Evolutionary conservation across 2,329 filamentous ascomycete species (phyloP).

Genomic region (Aspergillus uvarum): DNA sequence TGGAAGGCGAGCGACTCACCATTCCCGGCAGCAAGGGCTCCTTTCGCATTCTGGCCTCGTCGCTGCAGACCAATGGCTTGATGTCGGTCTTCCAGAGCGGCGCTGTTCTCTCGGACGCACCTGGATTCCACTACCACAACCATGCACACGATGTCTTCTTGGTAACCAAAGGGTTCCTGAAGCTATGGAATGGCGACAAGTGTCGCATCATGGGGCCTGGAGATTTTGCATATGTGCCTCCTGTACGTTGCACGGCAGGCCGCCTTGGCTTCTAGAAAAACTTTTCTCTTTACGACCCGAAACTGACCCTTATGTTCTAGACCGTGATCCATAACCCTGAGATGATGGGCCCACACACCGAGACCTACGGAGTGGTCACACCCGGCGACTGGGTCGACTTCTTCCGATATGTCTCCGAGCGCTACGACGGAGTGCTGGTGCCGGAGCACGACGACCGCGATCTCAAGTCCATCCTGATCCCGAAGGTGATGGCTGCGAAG

Average conservation of each 20-base stretch:
- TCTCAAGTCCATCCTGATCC: constrained; percentile 51
- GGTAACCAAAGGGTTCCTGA: constrained; percentile 55
- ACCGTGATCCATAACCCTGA: constrained; percentile 57
- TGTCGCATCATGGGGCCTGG: constrained; percentile 55
- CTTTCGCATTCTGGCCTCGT: constrained; percentile 53
- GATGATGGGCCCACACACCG: constrained; percentile 55
- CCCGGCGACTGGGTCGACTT: constrained; percentile 63
- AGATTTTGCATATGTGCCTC: constrained; percentile 60
- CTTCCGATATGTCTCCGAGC: constrained; percentile 58
- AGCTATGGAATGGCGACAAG: constrained; percentile 59
- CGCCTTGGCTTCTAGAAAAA: background rate
- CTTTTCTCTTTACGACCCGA: background rate
- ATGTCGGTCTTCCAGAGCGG: constrained; percentile 55
- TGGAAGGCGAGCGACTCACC: constrained; percentile 53
- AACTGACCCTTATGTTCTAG: constrained; percentile 27
- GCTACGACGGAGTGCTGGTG: constrained; percentile 51
- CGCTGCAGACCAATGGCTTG: constrained; percentile 52
- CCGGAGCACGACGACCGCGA: constrained; percentile 56
- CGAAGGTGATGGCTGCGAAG: constrained; percentile 57
- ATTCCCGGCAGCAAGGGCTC: constrained; percentile 55
- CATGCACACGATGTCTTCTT: constrained; percentile 60
- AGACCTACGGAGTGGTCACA: constrained; percentile 55
- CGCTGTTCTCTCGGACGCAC: constrained; percentile 41
- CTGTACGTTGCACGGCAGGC: constrained; percentile 38
- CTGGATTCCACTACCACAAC: constrained; percentile 58